Evolutionary conservation across 2,329 filamentous ascomycete genomes (phyloP).

Genomic region (Cladosporium sp.): DNA sequence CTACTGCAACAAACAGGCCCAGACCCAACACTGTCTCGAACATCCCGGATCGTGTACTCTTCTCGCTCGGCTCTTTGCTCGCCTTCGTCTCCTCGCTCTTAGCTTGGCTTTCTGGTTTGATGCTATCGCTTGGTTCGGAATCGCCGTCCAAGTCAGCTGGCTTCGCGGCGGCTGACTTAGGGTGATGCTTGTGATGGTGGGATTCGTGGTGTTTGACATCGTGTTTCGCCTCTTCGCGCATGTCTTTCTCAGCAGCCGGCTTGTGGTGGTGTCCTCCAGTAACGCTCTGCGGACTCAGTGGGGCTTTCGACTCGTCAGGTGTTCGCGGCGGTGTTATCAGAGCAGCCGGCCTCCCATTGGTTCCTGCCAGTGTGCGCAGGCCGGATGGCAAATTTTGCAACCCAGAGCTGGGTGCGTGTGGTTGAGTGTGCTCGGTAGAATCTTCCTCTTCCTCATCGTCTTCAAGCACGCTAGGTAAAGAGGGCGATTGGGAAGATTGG

Average conservation of each 20-base stretch:
- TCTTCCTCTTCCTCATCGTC: slow-evolving; percentile 19
- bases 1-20: slow-evolving; percentile 1
- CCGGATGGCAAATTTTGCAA: background rate
- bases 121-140: background rate
- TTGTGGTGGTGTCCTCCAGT: background rate
- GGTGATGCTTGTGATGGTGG: background rate
- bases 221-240: slow-evolving; percentile 11
- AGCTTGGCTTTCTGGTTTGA: background rate
- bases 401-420: background rate
- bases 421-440: background rate
- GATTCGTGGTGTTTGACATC: background rate
- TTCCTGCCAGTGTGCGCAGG: background rate
- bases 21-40: slow-evolving; percentile 3
- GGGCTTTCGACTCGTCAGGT: slow-evolving; percentile 22
- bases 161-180: background rate
- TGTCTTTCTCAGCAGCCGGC: slow-evolving; percentile 10
- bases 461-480: slow-evolving; percentile 27
- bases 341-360: slow-evolving; percentile 17
- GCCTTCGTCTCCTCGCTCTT: background rate
- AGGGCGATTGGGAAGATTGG: slow-evolving; percentile 16
- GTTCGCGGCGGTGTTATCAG: slow-evolving; percentile 33
- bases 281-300: background rate
- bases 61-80: background rate
- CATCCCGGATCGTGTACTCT: background rate
- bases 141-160: background rate